Base-by-base conservation (phyloP, 148 eudicot species). In the Vaccinium corymbosum region DNA sequence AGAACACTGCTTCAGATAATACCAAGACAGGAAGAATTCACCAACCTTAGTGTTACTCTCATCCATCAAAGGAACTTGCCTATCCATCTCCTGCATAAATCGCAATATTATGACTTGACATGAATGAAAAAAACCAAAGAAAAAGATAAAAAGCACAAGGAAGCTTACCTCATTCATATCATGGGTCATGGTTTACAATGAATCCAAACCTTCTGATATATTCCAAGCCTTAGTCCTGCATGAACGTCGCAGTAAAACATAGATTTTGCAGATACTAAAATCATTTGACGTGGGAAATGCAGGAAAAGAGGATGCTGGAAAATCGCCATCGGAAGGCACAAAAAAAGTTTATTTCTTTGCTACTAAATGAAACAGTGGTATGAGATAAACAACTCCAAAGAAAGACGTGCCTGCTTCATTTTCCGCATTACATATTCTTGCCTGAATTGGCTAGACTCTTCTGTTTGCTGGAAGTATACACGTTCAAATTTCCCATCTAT, bases 11-110 rank as follows among this genome's bases (percentile, higher is more conserved):
- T 68, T 56, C 80, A 59, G 29, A 46, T 51, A 52, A n/a, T 53
- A 51, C 50, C 77, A 82, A 62, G 50, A 32, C 81, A 78, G 42
- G 51, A 42, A 79, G 66, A 81, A 76, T 25, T 83, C 79, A 42
- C 46, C 46, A 42, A 42, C 4, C 46, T 42, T 42, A 42, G 46
- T 42, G 70, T 97, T 97, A 79, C 94, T 97, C 90, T 97, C 99
- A 89, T 94, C 99, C 94, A 94, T 93, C 85, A 97, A 83, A 80
- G 99, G 98, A 81, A 94, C 99, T 90, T 96, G 99, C 85, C 92
- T 92, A 87, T 93, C 95, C 83, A 94, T 16, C 83, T 94, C 99
- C 98, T 93, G 94, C 84, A 89, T 70, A 38, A 8, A 56, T 55
- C 85, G 49, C 50, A 73, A 12, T 19, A 85, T 70, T 49, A 89